These are phyloP conservation scores for Carex scoparia DNA, from an alignment of 176 grass and related monocot genomes.

Conservation along the genomic window DNA sequence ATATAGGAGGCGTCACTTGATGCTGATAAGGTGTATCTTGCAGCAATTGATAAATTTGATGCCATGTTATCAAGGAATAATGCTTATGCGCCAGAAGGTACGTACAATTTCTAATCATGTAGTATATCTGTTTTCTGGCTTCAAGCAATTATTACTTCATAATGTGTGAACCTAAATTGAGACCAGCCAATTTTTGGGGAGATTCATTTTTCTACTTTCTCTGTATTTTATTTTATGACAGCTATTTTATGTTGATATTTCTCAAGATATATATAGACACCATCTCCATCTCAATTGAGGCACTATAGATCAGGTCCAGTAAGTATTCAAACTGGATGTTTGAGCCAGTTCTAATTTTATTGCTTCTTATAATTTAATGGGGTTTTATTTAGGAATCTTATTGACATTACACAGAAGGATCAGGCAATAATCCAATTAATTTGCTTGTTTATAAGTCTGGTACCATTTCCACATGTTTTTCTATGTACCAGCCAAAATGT, in stretches of 20 bases:
- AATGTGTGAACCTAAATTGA: background rate
- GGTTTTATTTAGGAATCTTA: background rate
- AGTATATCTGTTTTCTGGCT: background rate
- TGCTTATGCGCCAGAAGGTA: slow-evolving; percentile 76
- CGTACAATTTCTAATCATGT: background rate
- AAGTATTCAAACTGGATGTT: background rate
- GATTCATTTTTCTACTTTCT: background rate
- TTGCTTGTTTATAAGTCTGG: background rate
- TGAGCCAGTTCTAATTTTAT: background rate
- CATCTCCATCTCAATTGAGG: background rate
- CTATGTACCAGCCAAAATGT: background rate
- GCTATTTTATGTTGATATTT: background rate
- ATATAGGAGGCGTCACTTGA: slow-evolving; percentile 75
- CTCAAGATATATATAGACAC: background rate
- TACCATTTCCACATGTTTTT: background rate
- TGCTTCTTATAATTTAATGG: background rate
- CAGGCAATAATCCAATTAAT: background rate
- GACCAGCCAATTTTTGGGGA: background rate
- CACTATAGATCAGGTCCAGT: background rate
- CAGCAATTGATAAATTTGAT: slow-evolving; percentile 94
- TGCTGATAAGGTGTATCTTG: slow-evolving; percentile 75
- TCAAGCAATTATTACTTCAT: background rate
- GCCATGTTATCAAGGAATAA: slow-evolving; percentile 74
- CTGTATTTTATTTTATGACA: background rate
- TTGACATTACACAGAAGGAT: background rate